Percentiles rank a stretch among this genome's conserved stretches.
Evolutionary conservation across 2,329 filamentous ascomycete species (phyloP).

Genomic region (Zymoseptoria crescenta): DNA sequence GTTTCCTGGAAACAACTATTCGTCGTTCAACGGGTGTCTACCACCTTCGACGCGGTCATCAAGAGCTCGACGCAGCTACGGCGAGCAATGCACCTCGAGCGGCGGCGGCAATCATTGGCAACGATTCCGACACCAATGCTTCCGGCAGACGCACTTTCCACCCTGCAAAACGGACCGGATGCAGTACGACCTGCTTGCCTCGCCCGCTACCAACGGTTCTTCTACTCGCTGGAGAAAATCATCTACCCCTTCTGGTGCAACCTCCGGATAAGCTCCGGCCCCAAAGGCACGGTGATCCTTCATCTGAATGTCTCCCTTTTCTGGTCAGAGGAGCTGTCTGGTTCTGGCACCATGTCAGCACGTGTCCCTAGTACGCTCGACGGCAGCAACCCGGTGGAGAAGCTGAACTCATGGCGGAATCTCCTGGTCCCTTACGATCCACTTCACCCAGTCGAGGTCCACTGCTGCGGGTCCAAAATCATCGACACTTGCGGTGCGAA

Average conservation of each 20-base stretch:
- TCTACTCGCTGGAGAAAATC: constrained; percentile 13
- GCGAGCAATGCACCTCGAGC: constrained; percentile 14
- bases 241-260: constrained; percentile 20
- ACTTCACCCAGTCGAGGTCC: constrained; percentile 13
- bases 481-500: constrained; percentile 8
- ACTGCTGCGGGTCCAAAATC: constrained; percentile 18
- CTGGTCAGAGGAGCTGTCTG: constrained; percentile 13
- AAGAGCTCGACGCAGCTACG: constrained; percentile 12
- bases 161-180: background rate
- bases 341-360: constrained; percentile 7
- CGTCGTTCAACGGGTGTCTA: constrained; percentile 14
- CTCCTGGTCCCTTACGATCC: constrained; percentile 15
- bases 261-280: constrained; percentile 9
- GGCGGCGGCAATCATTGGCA: background rate
- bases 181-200: constrained; percentile 8
- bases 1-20: constrained; percentile 16
- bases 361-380: constrained; percentile 9
- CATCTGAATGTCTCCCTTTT: constrained; percentile 17
- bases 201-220: constrained; percentile 15
- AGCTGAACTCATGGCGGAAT: constrained; percentile 13
- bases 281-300: constrained; percentile 8
- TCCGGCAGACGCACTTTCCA: constrained; percentile 1
- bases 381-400: constrained; percentile 12
- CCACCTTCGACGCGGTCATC: constrained; percentile 13
- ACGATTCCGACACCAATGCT: background rate